Evolutionary conservation across 2,329 filamentous ascomycete species (phyloP).

Genomic region (Aureobasidium sp.): DNA sequence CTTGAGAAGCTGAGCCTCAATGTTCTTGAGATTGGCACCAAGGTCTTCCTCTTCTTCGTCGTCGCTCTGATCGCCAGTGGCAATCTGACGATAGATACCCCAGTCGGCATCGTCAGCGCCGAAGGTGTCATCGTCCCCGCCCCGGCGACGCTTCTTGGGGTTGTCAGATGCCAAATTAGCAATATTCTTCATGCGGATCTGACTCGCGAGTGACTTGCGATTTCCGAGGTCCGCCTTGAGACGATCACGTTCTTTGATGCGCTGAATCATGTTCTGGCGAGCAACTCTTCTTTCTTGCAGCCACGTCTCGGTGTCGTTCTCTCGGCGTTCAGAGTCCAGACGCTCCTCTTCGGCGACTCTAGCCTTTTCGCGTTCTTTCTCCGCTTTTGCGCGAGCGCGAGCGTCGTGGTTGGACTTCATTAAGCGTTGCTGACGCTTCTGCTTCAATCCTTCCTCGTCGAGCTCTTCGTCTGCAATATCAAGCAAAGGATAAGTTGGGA

Average conservation of each 20-base stretch:
- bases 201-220: conserved; percentile 88
- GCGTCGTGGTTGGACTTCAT: conserved; percentile 95
- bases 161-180: conserved; percentile 90
- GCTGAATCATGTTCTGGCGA: conserved; percentile 61
- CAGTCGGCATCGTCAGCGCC: conserved; percentile 96
- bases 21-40: conserved; percentile 58
- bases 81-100: conserved; percentile 91
- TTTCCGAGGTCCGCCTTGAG: conserved; percentile 93
- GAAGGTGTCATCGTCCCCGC: conserved; percentile 90
- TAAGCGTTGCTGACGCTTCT: conserved; percentile 84
- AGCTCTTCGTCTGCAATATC: conserved; percentile 87
- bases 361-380: conserved; percentile 89
- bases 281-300: conserved; percentile 71
- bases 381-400: conserved; percentile 82
- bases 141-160: conserved; percentile 70
- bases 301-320: conserved; percentile 80
- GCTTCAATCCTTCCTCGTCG: conserved; percentile 82
- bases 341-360: conserved; percentile 75
- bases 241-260: conserved; percentile 87
- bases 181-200: conserved; percentile 97
- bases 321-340: conserved; percentile 71
- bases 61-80: conserved; percentile 69
- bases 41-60: conserved; percentile 93
- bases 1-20: conserved; percentile 77
- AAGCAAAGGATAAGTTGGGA: conserved; percentile 77